Percentiles rank a stretch among this genome's conserved stretches.
Conservation (phyloP, 495 filamentous ascomycete genomes). For the Durotheca rogersii region DNA sequence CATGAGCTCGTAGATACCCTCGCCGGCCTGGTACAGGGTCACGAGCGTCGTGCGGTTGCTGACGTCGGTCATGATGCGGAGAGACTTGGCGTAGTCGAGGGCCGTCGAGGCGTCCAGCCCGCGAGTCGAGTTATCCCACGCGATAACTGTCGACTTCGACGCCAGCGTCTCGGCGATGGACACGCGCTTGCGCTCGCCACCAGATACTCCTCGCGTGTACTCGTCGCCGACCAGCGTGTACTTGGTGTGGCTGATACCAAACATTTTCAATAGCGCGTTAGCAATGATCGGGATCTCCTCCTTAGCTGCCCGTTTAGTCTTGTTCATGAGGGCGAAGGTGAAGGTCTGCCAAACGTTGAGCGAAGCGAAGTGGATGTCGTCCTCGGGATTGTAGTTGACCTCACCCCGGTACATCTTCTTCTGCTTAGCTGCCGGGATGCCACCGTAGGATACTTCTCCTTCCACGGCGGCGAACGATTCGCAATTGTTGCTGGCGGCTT, state of each 20-base stretch:
- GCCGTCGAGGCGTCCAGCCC: constrained; percentile 79
- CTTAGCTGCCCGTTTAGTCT: constrained; percentile 72
- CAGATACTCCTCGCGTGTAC: constrained; percentile 72
- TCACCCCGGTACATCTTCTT: constrained; percentile 72
- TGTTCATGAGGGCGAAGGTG: constrained; percentile 79
- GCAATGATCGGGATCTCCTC: constrained; percentile 68
- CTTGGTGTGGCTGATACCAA: constrained; percentile 78
- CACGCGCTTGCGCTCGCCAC: constrained; percentile 61
- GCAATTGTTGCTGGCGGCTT: constrained; percentile 72
- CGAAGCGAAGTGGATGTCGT: constrained; percentile 75
- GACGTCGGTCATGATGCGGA: constrained; percentile 82
- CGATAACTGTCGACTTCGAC: constrained; percentile 51
- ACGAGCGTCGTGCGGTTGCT: constrained; percentile 78
- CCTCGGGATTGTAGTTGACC: constrained; percentile 80
- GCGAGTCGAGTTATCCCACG: constrained; percentile 74
- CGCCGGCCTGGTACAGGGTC: constrained; percentile 80
- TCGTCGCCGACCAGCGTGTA: constrained; percentile 86
- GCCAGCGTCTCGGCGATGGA: constrained; percentile 56
- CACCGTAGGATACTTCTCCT: constrained; percentile 75
- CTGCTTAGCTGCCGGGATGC: constrained; percentile 69
- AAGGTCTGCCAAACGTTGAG: constrained; percentile 80
- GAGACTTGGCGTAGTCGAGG: constrained; percentile 73
- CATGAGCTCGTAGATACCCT: constrained; percentile 81
- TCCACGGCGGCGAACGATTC: constrained; percentile 63
- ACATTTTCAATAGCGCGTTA: constrained; percentile 69